Evolutionary conservation across 73 alveolate species (phyloP).

Genomic region (Durusdinium trenchii): DNA sequence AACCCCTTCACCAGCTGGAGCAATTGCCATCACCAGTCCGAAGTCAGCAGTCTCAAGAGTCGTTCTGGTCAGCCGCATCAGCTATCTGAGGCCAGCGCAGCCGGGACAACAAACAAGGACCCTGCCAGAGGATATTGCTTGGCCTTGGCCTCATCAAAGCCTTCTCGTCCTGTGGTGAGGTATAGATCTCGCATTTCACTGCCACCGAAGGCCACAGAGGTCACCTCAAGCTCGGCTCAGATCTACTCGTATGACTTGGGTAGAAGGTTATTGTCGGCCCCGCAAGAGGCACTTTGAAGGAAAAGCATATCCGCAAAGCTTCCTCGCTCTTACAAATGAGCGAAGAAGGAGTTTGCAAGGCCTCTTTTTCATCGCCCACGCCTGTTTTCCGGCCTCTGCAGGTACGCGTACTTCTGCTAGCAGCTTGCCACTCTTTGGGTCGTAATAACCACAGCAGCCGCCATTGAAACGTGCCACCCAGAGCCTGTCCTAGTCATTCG

Average conservation of each 20-base stretch:
- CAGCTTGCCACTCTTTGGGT: slow-evolving; percentile 1
- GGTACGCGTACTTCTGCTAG: slow-evolving; percentile 87
- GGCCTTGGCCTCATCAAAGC: slow-evolving; percentile 38
- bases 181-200: slow-evolving; percentile 23
- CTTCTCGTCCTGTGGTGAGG: slow-evolving; percentile 89
- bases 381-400: slow-evolving; percentile 84
- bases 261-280: neutral
- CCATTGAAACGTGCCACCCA: slow-evolving; percentile 95
- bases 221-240: slow-evolving; percentile 17
- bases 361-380: neutral
- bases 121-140: slow-evolving; percentile 63
- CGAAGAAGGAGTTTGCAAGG: neutral
- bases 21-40: neutral
- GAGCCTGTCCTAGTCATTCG: slow-evolving; percentile 7
- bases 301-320: neutral
- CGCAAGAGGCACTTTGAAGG: neutral
- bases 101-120: slow-evolving; percentile 77
- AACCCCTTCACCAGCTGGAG: no score
- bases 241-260: neutral
- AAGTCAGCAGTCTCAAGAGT: no score
- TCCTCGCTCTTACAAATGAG: neutral
- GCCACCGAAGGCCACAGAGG: slow-evolving; percentile 82
- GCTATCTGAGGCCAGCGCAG: neutral
- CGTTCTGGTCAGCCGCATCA: neutral
- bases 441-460: slow-evolving; percentile 78